Conservation (phyloP, 2,329 filamentous ascomycete genomes). For the Fonsecaea monophora region DNA sequence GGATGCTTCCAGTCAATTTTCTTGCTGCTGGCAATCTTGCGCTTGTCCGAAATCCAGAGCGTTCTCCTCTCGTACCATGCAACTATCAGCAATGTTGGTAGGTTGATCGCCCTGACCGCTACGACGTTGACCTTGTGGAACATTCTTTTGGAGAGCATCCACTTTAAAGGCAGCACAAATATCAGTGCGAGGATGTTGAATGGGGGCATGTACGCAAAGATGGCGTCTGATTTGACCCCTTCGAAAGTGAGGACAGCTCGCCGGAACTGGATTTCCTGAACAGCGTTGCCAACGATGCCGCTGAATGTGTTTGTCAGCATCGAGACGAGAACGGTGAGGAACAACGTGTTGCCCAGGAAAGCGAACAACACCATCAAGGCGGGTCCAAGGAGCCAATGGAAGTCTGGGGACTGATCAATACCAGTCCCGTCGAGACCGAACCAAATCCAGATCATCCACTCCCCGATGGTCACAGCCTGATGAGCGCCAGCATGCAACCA, state of each 20-base stretch:
- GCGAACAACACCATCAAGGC: constrained; percentile 82
- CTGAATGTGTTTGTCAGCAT: constrained; percentile 86
- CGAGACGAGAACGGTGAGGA: constrained; percentile 86
- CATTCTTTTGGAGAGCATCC: constrained; percentile 79
- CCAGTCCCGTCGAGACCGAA: constrained; percentile 80
- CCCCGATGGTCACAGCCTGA: constrained; percentile 71
- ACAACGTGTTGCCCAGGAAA: constrained; percentile 82
- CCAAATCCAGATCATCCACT: constrained; percentile 95
- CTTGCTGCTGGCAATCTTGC: constrained; percentile 13
- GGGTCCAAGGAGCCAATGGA: constrained; percentile 81
- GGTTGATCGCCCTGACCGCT: constrained; percentile 74
- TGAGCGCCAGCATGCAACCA: constrained; percentile 73
- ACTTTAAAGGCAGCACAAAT: constrained; percentile 77
- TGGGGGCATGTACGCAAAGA: constrained; percentile 82
- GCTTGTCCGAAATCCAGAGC: constrained; percentile 60
- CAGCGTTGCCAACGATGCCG: constrained; percentile 76
- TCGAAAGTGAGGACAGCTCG: constrained; percentile 82
- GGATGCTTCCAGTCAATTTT: constrained; percentile 37
- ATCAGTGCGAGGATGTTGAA: constrained; percentile 82
- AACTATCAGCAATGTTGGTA: constrained; percentile 75
- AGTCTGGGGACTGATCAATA: constrained; percentile 68
- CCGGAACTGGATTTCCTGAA: constrained; percentile 83
- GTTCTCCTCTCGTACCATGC: constrained; percentile 72
- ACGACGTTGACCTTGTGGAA: constrained; percentile 90
- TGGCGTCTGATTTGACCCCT: constrained; percentile 82